Evolutionary conservation across 495 filamentous ascomycete species (phyloP).

Genomic region (Lasiosphaeria miniovina): DNA sequence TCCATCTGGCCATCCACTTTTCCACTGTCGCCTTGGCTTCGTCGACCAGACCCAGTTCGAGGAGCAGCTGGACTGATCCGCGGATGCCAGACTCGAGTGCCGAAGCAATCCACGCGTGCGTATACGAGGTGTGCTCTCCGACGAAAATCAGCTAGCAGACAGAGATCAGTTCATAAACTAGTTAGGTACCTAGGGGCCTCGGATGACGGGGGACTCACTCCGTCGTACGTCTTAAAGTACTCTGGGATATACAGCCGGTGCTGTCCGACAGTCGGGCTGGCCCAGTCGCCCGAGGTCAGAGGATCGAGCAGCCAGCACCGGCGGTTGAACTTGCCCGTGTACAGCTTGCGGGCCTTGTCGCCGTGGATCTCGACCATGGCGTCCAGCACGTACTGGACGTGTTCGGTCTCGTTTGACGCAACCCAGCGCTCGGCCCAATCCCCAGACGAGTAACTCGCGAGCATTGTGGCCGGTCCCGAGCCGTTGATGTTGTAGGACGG

Average conservation of each 20-base stretch:
- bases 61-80: conserved; percentile 60
- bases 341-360: conserved; percentile 51
- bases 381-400: conserved; percentile 41
- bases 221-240: conserved; percentile 65
- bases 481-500: conserved; percentile 62
- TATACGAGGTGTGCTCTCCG: conserved; percentile 70
- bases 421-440: conserved; percentile 36
- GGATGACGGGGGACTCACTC: conserved; percentile 29
- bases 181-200: neutral
- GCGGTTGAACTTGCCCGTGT: conserved; percentile 56
- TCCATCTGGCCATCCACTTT: conserved; percentile 69
- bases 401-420: conserved; percentile 18
- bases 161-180: neutral
- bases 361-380: conserved; percentile 58
- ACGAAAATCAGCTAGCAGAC: conserved; percentile 56
- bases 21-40: conserved; percentile 63
- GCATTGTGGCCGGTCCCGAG: conserved; percentile 57
- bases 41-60: conserved; percentile 65
- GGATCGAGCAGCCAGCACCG: conserved; percentile 59
- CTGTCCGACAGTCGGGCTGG: conserved; percentile 53
- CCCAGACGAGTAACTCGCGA: conserved; percentile 52
- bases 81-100: conserved; percentile 65
- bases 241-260: conserved; percentile 66
- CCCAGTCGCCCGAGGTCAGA: conserved; percentile 55
- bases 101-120: conserved; percentile 71